phyloP scores from a whole-genome alignment of 2,329 filamentous ascomycete species.

The Fusarium vanettenii region DNA sequence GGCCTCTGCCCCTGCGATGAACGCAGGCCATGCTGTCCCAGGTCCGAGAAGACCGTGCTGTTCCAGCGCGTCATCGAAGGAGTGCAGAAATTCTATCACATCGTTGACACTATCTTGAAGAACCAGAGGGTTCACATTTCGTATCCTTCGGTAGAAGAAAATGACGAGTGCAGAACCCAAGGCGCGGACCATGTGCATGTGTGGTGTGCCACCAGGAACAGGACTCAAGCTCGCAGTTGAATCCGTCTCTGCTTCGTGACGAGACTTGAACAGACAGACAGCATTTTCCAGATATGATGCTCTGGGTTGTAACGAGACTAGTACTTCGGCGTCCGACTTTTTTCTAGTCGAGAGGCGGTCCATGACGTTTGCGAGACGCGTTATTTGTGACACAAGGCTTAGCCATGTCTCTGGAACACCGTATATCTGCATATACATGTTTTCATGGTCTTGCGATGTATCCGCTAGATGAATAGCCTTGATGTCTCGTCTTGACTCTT shows the following conservation, averaged over 20 bases:
- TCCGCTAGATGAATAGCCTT: constrained; percentile 36
- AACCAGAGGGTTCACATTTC: constrained; percentile 36
- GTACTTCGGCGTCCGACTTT: constrained; percentile 18
- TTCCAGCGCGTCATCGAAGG: constrained; percentile 33
- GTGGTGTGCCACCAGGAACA: constrained; percentile 25
- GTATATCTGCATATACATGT: constrained; percentile 42
- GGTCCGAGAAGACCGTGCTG: constrained; percentile 28
- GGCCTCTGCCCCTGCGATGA: constrained; percentile 36
- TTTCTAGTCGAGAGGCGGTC: constrained; percentile 18
- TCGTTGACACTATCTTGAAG: constrained; percentile 32
- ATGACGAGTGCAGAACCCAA: constrained; percentile 30
- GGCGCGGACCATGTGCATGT: constrained; percentile 37
- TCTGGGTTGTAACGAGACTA: constrained; percentile 22
- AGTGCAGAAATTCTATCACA: constrained; percentile 29
- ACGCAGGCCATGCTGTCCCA: constrained; percentile 36
- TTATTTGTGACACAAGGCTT: constrained; percentile 37
- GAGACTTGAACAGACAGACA: constrained; percentile 33
- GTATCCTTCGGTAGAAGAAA: constrained; percentile 37
- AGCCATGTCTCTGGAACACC: constrained; percentile 39
- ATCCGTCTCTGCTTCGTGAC: constrained; percentile 8
- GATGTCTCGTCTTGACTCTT: constrained; percentile 20
- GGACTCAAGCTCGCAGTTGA: background rate
- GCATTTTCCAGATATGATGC: constrained; percentile 36
- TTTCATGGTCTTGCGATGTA: constrained; percentile 27
- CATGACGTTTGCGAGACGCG: constrained; percentile 33